Evolutionary conservation across 352 stramenopile species (phyloP), one percentile per base, ranked within the genome.

Genomic region (Plasmopara muralis): DNA sequence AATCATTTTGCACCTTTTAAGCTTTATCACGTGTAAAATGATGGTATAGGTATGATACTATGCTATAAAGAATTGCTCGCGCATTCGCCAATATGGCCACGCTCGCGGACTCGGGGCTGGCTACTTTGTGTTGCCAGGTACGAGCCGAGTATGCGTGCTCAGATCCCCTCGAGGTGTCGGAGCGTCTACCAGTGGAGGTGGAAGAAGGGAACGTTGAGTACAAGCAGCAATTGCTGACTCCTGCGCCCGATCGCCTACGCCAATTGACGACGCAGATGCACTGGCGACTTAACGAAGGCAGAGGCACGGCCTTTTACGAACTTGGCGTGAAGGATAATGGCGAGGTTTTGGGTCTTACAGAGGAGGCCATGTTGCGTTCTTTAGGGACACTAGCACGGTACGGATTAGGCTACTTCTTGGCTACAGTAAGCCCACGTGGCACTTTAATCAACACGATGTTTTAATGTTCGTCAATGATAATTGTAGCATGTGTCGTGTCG

Each of bases 151-250:
- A 65, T 55, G 44, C 49, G 12, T 29, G 12, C 41, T 8, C 4
- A 25, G 4, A 15, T 15, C n/a, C 29, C 15, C 28, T 41, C 12
- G 33, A 56, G 16, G 20, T 5, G n/a, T 0, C 18, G 6, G 50
- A 64, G 9, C 43, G 15, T 43, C 59, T 93, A 25, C 72, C 78
- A 9, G 67, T 77, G 34, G 87, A 96, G 55, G 68, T 95, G 43
- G 87, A 96, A 60, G 83, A 95, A 56, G 87, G 87, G 18, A 95
- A 93, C 58, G 72, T 95, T 44, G 87, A 96, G 74, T 95, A 96
- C 66, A 96, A 96, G 68, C 74, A 89, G 44, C 83, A 94, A 65
- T 68, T 96, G 33, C 67, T 89, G n/a, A 69, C 85, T 43, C 74
- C 74, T 1, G 56, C 77, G 7, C 60, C 77, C 41, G 85, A 91